Evolutionary conservation across 2,329 filamentous ascomycete genomes (phyloP).

Genomic region (Teratosphaeria nubilosa): DNA sequence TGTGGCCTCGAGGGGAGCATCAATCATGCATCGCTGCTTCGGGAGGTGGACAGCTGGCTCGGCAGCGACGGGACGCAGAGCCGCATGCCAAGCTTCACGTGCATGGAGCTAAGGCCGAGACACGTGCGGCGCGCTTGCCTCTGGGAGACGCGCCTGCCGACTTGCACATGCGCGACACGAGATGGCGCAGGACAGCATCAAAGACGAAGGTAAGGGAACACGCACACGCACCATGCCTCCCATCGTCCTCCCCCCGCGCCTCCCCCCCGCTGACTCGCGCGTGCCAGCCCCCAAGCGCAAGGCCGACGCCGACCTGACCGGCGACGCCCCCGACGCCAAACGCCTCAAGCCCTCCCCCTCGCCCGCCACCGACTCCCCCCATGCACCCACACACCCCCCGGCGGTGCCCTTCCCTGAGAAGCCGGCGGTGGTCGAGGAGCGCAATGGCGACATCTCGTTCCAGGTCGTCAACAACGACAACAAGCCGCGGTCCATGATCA

Average conservation of each 20-base stretch:
- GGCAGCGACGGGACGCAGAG: not conserved
- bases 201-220: not conserved
- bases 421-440: slow-evolving; percentile 87
- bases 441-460: slow-evolving; percentile 90
- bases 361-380: slow-evolving; percentile 8
- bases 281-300: slow-evolving; percentile 51
- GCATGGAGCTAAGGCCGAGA: not conserved
- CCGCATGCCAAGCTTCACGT: not conserved
- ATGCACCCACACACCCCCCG: slow-evolving; percentile 24
- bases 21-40: not conserved
- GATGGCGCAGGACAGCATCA: not conserved
- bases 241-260: not conserved
- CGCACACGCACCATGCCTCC: not conserved
- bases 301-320: slow-evolving; percentile 51
- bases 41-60: not conserved
- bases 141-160: not conserved
- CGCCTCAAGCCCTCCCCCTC: slow-evolving; percentile 45
- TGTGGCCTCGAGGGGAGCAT: not conserved
- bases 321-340: slow-evolving; percentile 49
- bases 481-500: slow-evolving; percentile 76
- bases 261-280: not conserved
- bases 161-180: not conserved
- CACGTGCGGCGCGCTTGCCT: not conserved
- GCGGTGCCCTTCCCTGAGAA: slow-evolving; percentile 82
- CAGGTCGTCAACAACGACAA: slow-evolving; percentile 97